Evolutionary conservation across 139 green algal species (phyloP).

Genomic region (Chlorella sp.): DNA sequence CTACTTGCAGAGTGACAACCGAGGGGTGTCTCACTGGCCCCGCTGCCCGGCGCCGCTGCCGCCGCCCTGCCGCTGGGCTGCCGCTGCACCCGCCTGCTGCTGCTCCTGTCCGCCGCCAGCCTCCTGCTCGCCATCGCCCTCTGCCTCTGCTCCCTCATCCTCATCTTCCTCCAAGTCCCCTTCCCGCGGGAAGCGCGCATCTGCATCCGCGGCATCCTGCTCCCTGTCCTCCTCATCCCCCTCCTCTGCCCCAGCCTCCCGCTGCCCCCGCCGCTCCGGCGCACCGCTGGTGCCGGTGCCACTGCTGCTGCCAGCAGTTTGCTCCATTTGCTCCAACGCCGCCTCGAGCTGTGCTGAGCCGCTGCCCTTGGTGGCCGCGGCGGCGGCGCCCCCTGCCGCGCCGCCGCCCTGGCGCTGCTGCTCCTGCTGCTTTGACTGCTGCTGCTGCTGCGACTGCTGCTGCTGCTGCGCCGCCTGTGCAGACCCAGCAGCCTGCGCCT

Average conservation of each 20-base stretch:
- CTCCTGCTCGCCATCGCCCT: too few relatives aligned
- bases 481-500: not conserved
- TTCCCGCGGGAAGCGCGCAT: too few relatives aligned
- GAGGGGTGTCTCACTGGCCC: too few relatives aligned
- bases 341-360: not conserved
- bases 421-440: not conserved
- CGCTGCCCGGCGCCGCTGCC: not conserved
- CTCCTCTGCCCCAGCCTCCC: too few relatives aligned
- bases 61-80: not conserved
- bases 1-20: too few relatives aligned
- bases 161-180: not conserved
- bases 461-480: not conserved
- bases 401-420: not conserved
- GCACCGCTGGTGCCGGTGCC: not conserved
- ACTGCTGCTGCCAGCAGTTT: not conserved
- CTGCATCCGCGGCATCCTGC: too few relatives aligned
- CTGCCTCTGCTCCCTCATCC: not conserved
- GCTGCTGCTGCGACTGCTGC: not conserved
- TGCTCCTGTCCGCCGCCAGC: not conserved
- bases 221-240: too few relatives aligned
- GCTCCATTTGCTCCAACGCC: not conserved
- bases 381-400: not conserved
- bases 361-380: not conserved
- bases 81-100: too few relatives aligned
- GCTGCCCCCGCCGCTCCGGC: not conserved